phyloP scores from a whole-genome alignment of 1,284 basidiomycete species.

The Cryptococcus deneoformans region DNA sequence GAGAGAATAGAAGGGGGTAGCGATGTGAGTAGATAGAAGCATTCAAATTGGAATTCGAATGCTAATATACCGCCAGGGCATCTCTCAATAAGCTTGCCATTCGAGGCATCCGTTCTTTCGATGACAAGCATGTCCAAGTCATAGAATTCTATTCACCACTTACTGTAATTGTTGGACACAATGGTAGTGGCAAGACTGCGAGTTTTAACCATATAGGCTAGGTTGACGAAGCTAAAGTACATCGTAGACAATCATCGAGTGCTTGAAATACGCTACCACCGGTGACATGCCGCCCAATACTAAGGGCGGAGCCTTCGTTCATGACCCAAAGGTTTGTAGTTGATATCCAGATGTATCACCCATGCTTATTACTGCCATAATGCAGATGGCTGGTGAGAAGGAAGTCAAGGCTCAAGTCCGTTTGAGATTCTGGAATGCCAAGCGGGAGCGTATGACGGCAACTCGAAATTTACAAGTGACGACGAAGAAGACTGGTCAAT shows the following conservation, averaged over 20 bases:
- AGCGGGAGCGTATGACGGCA: conserved; percentile 84
- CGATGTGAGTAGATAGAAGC: neutral
- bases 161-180: conserved; percentile 98
- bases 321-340: conserved; percentile 75
- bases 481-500: conserved; percentile 77
- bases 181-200: conserved; percentile 95
- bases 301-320: conserved; percentile 95
- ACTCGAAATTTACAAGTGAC: conserved; percentile 91
- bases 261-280: conserved; percentile 97
- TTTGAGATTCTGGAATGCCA: conserved; percentile 86
- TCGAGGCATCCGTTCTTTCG: conserved; percentile 69
- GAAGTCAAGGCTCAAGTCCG: conserved; percentile 99
- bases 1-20: neutral
- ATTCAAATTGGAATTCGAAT: no score
- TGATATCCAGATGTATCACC: neutral
- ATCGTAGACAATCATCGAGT: conserved; percentile 87
- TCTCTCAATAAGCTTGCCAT: conserved; percentile 85
- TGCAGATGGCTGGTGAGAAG: conserved; percentile 89
- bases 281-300: conserved; percentile 98
- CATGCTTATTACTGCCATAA: neutral
- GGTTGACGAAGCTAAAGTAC: neutral
- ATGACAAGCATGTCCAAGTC: conserved; percentile 89
- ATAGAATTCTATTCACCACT: conserved; percentile 98
- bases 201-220: neutral
- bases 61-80: conserved; percentile 58